Evolutionary conservation across 345 rosid genomes (phyloP), one percentile per base, ranked within the genome.

Genomic region (Gossypium anomalum): DNA sequence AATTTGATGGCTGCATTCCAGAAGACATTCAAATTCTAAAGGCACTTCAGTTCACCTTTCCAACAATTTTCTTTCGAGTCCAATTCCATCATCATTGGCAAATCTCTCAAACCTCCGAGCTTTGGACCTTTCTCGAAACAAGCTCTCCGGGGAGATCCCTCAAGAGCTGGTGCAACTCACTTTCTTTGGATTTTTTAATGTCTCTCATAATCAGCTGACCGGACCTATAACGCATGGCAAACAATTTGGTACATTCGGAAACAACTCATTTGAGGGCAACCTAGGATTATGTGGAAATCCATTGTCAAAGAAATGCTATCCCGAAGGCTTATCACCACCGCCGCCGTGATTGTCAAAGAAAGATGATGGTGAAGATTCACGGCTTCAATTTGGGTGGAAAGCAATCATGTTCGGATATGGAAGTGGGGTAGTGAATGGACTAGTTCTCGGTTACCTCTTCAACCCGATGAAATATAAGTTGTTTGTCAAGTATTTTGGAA

Each of bases 51-150:
- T 20, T 49, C 23, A 78, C 51, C 68, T 80, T 7, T 83, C 82
- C 45, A 60, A 81, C 68, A 75, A 80, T 29, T 17, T 17, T 10
- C 78, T 83, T 53, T 45, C 57, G 0, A 56, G 81, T 6, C 65
- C 38, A 1, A 72, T 75, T 22, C 81, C 83, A 2, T n/a, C 71
- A 3, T 64, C 70, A 0, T 13, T 82, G 10, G 72, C 10, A 2
- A 60, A 70, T 4, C 47, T 79, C 3, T 9, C 41, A 0, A 11
- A 17, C 0, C 77, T 82, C 25, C 74, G 76, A 70, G 57, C 82
- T 0, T 45, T 79, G 11, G 85, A 82, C 17, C 72, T 80, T 11
- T 82, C 83, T 16, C 19, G 4, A 0, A 84, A 84, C 74, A 29
- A 34, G 19, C 73, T 82, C 41, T 79, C 49, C 0, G 76, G 82